These are phyloP conservation scores for Alternaria gansuensis DNA, from an alignment of 2,329 filamentous ascomycete genomes.

Conservation along the genomic window DNA sequence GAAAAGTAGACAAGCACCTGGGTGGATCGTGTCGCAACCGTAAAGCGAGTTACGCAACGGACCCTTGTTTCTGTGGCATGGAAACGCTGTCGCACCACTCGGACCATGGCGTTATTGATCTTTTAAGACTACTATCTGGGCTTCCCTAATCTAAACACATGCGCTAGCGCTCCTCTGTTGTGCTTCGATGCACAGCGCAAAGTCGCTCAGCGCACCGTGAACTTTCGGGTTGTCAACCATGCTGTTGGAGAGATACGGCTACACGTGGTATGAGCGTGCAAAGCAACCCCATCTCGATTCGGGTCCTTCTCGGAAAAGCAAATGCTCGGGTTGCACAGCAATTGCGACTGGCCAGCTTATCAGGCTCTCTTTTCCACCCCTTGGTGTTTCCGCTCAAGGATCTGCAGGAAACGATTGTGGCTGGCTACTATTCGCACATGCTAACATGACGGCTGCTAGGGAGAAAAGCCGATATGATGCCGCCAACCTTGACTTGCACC, in stretches of 20 bases:
- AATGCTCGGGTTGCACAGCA: conserved; percentile 7
- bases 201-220: conserved; percentile 14
- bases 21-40: conserved; percentile 31
- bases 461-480: conserved; percentile 17
- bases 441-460: conserved; percentile 14
- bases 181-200: conserved; percentile 15
- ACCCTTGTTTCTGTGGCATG: conserved; percentile 33
- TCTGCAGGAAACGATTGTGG: conserved; percentile 16
- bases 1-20: conserved; percentile 35
- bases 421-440: conserved; percentile 12
- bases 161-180: conserved; percentile 10
- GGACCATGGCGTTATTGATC: conserved; percentile 45
- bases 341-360: conserved; percentile 28
- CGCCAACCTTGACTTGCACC: conserved; percentile 6
- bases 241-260: conserved; percentile 30
- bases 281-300: conserved; percentile 10
- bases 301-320: conserved; percentile 26
- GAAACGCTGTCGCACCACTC: conserved; percentile 35
- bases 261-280: conserved; percentile 43
- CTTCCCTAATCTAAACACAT: conserved; percentile 24
- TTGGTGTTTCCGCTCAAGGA: conserved; percentile 16
- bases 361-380: conserved; percentile 14
- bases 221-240: conserved; percentile 12
- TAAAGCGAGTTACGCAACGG: conserved; percentile 38
- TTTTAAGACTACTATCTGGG: conserved; percentile 25